Conservation (phyloP, 768 basidiomycete species). For the Mycena rosella region DNA sequence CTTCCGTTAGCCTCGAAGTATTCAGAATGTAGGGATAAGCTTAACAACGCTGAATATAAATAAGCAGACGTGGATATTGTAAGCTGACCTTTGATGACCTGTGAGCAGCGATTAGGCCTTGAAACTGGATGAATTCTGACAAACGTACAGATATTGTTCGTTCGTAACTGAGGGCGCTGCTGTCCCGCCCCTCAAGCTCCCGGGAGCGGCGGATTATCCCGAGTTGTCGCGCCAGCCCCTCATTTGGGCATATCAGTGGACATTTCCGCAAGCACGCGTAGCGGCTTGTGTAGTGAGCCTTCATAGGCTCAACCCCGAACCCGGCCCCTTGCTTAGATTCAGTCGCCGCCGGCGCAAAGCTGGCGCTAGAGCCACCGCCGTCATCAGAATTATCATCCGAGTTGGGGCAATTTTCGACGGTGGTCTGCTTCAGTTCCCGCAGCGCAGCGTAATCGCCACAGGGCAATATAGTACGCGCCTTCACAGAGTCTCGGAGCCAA, state of each 20-base stretch:
- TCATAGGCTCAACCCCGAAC: constrained; percentile 26
- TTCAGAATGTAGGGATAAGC: constrained; percentile 64
- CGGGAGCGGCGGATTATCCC: constrained; percentile 69
- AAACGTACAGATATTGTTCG: constrained; percentile 75
- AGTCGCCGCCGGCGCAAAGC: background rate
- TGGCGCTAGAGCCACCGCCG: background rate
- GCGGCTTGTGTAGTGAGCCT: constrained; percentile 52
- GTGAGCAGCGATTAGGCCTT: constrained; percentile 4
- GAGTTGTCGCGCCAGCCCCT: constrained; percentile 69
- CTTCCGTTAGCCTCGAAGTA: constrained; percentile 52
- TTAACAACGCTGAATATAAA: constrained; percentile 39
- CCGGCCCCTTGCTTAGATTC: constrained; percentile 11
- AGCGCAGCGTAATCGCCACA: constrained; percentile 72
- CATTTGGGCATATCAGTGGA: constrained; percentile 78
- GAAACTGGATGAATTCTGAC: constrained; percentile 6
- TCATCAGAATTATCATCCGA: constrained; percentile 37
- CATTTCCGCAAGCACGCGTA: constrained; percentile 75
- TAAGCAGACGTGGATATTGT: constrained; percentile 1
- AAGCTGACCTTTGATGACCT: constrained; percentile 66
- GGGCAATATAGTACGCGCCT: constrained; percentile 57
- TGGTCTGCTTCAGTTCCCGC: constrained; percentile 61
- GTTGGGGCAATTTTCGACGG: constrained; percentile 59
- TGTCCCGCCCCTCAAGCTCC: constrained; percentile 73
- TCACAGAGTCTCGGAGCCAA: constrained; percentile 76
- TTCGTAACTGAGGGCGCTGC: constrained; percentile 79